Conservation (phyloP, 305 asterid species). For the Fraxinus paxiana region DNA sequence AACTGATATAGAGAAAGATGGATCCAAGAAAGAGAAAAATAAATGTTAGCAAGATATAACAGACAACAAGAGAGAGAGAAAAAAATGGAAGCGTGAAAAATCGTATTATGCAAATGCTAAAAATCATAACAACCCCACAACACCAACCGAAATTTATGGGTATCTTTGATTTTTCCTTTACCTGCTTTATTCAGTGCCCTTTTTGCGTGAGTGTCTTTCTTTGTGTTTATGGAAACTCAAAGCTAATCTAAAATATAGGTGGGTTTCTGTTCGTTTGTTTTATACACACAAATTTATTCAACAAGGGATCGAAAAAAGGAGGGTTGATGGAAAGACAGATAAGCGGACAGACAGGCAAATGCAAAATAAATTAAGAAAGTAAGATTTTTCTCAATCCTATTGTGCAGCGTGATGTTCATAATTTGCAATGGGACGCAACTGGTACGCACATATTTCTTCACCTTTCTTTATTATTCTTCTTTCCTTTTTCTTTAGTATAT, state of each 20-base stretch:
- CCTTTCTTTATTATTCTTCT: not conserved
- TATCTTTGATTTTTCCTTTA: conserved; percentile 7
- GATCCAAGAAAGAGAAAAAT: conserved; percentile 23
- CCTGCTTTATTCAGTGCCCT: conserved; percentile 28
- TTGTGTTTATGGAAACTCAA: not conserved
- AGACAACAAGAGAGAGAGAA: not conserved
- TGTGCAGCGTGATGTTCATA: not conserved
- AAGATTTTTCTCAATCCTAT: not conserved
- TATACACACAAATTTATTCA: not conserved
- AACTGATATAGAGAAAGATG: conserved; percentile 1
- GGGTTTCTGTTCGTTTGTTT: not conserved
- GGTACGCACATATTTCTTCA: not conserved
- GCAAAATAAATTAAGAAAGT: not conserved
- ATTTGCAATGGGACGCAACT: not conserved
- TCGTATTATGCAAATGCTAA: conserved; percentile 19
- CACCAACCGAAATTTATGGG: conserved; percentile 55
- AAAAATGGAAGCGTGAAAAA: conserved; percentile 2
- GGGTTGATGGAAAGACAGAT: not conserved
- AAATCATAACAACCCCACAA: conserved; percentile 18
- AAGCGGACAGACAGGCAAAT: not conserved
- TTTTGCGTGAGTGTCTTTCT: conserved; percentile 25
- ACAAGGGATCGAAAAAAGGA: not conserved
- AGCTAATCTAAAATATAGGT: not conserved
- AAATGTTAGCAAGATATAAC: not conserved
- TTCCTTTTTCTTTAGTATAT: not conserved